phyloP scores from a whole-genome alignment of 2,329 filamentous ascomycete species.

The Calonectria pseudoreteaudii region DNA sequence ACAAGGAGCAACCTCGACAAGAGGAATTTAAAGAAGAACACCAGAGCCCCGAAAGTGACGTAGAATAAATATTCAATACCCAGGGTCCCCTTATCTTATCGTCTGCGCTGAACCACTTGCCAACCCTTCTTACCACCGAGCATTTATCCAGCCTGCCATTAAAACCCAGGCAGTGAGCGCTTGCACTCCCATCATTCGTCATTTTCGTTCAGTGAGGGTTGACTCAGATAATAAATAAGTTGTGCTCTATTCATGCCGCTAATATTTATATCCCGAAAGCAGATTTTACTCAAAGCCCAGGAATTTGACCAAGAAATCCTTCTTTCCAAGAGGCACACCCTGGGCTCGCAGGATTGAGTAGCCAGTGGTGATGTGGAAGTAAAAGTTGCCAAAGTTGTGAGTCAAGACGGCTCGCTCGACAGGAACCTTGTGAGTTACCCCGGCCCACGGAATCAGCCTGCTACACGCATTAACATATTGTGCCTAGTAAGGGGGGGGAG shows the following conservation, averaged over 20 bases:
- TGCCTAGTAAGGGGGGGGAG: too few species aligned
- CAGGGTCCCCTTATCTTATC: not conserved
- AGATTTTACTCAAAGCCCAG: slow-evolving; percentile 1
- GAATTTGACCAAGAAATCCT: slow-evolving; percentile 28
- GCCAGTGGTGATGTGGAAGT: slow-evolving; percentile 33
- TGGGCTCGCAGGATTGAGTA: slow-evolving; percentile 34
- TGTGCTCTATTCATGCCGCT: not conserved
- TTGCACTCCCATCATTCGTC: not conserved
- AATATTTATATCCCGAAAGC: not conserved
- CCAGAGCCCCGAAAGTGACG: not conserved
- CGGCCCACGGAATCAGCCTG: slow-evolving; percentile 20
- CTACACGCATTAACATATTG: not conserved
- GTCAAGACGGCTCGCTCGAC: slow-evolving; percentile 26
- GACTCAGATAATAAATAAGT: not conserved
- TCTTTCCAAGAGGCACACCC: slow-evolving; percentile 34
- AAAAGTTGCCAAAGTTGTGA: slow-evolving; percentile 32
- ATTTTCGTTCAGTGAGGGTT: not conserved
- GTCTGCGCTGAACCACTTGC: not conserved
- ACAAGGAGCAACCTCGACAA: not conserved
- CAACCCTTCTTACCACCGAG: not conserved
- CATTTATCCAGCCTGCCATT: too few species aligned
- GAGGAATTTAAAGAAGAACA: not conserved
- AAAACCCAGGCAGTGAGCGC: not conserved
- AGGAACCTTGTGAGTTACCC: slow-evolving; percentile 23
- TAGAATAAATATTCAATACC: not conserved